phyloP scores from a whole-genome alignment of 305 asterid genomes.

The Caryopteris hybrid region DNA sequence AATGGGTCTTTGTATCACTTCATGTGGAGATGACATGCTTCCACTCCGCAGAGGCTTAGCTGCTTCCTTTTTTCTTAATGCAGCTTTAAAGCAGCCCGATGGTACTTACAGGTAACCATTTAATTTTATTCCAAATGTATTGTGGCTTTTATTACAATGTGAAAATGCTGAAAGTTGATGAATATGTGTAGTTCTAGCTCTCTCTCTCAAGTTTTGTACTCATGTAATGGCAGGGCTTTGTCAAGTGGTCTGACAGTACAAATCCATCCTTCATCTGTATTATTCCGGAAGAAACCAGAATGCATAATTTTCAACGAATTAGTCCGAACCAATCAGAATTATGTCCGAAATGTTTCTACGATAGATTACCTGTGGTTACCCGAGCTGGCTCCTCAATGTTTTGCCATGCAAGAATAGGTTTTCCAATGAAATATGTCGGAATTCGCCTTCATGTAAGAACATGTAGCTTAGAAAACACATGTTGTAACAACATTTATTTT shows the following conservation, averaged over 20 bases:
- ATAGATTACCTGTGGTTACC: slow-evolving; percentile 86
- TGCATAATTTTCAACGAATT: slow-evolving; percentile 73
- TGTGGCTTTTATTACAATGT: background rate
- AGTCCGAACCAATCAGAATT: slow-evolving; percentile 64
- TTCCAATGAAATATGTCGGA: too few relatives aligned
- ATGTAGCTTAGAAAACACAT: background rate
- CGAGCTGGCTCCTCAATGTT: slow-evolving; percentile 89
- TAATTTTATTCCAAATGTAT: background rate
- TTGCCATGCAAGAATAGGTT: slow-evolving; percentile 47
- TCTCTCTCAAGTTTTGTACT: background rate
- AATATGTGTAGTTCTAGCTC: background rate
- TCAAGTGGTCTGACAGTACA: slow-evolving; percentile 77
- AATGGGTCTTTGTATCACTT: slow-evolving; percentile 65
- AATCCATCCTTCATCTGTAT: slow-evolving; percentile 86
- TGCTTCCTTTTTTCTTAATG: slow-evolving; percentile 91
- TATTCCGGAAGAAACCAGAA: slow-evolving; percentile 74
- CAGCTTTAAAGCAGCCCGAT: slow-evolving; percentile 90
- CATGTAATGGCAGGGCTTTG: slow-evolving; percentile 55
- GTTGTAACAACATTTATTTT: slow-evolving; percentile 5
- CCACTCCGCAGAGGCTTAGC: slow-evolving; percentile 80
- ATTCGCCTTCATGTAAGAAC: too few relatives aligned
- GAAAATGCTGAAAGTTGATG: slow-evolving; percentile 3
- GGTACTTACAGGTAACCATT: slow-evolving; percentile 73
- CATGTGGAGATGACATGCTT: slow-evolving; percentile 86
- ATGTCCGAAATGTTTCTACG: slow-evolving; percentile 65